Evolutionary conservation across 2,329 filamentous ascomycete genomes (phyloP).

Genomic region (Talaromyces marneffei): DNA sequence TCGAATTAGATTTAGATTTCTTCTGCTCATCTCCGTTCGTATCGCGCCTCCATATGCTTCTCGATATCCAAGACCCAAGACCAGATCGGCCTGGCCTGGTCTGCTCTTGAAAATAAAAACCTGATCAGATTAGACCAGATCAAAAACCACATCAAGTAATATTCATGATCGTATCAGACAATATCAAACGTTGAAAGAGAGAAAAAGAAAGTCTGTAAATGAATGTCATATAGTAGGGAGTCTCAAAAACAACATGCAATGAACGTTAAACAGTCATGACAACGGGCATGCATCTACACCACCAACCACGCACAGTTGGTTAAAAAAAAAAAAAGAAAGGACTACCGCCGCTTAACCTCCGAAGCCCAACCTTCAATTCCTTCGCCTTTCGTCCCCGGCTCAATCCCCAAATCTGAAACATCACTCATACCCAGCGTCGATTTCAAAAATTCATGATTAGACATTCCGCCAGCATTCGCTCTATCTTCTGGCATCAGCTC

Average conservation of each 20-base stretch:
- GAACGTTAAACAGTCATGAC: neutral
- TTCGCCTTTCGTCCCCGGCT: constrained; percentile 77
- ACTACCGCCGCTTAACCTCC: constrained; percentile 74
- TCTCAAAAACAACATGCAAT: neutral
- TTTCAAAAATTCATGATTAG: constrained; percentile 72
- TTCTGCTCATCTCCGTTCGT: neutral
- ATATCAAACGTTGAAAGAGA: neutral
- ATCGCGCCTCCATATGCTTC: neutral
- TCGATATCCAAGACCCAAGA: neutral
- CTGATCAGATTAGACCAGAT: neutral
- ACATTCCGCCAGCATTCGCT: constrained; percentile 95
- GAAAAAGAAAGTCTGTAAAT: neutral
- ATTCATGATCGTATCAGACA: constrained; percentile 9
- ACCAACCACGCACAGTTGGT: neutral
- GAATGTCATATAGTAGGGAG: constrained; percentile 10
- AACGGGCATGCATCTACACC: constrained; percentile 4
- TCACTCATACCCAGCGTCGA: constrained; percentile 85
- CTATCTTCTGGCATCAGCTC: constrained; percentile 81
- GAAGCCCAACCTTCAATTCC: constrained; percentile 91
- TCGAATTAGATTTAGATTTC: neutral
- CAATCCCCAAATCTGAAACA: constrained; percentile 61
- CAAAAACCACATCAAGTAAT: constrained; percentile 5
- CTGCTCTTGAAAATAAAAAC: no score
- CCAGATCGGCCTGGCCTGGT: no score
- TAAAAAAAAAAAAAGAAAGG: constrained; percentile 3